Evolutionary conservation across 441 rosid species (phyloP), one percentile per base, ranked within the genome.

Genomic region (Melastoma candidum): DNA sequence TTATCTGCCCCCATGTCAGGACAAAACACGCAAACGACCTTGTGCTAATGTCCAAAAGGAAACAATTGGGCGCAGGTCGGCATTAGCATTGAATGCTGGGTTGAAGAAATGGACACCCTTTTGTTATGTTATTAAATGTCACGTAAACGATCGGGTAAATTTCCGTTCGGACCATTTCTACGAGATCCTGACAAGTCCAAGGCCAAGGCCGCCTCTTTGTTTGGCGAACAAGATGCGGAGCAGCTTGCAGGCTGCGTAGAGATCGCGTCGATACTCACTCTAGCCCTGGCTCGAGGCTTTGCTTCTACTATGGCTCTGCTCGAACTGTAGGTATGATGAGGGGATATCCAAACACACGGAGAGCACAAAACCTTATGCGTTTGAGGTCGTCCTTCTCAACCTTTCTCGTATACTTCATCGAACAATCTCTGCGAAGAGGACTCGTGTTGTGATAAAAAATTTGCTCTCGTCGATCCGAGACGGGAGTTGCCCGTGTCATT

Each of bases 401-500:
- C 1, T 36, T 36, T 41, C 39, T 59, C 12, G 41, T 29, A 53
- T 44, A 1, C 17, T 24, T 46, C 36, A 24, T 48, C 39, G 36
- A 17, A 17, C 61, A 26, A 55, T 12, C n/a, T 12, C 29, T 56
- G 45, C 51, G 45, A 44, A 41, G 59, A 5, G 47, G 41, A 48
- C 13, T 64, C 47, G 11, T 26, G 14, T 41, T 50, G 49, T 2
- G 39, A 14, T 41, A 3, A 9, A 4, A 36, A 36, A 36, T 2
- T 36, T 36, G 41, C 8, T 2, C 6, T 36, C 41, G 8, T 36
- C 8, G 9, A 36, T 52, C 46, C 29, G 49, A 57, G 43, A 51
- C 84, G 98, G 98, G 87, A 59, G 84, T 87, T 66, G 85, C 96
- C 39, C 95, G 85, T 79, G 90, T 92, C 74, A 85, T 92, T 61